These are phyloP conservation scores for Alternaria hordeiaustralica DNA, from an alignment of 2,329 filamentous ascomycete species.

Conservation along the genomic window DNA sequence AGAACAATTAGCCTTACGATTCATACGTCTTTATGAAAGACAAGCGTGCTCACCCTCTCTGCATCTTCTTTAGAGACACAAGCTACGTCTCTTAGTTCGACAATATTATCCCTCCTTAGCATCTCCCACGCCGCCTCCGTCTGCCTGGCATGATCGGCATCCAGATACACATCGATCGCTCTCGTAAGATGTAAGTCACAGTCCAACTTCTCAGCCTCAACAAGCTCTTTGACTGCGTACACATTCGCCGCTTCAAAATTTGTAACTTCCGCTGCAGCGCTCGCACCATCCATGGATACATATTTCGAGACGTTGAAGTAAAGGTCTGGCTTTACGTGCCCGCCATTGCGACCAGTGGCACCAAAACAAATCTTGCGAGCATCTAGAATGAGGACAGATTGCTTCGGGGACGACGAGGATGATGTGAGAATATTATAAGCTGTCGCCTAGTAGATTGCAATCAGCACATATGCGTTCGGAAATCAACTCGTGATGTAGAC, in stretches of 20 bases:
- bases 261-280: background rate
- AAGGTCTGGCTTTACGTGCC: conserved; percentile 49
- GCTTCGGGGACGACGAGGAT: background rate
- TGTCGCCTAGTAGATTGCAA: background rate
- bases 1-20: background rate
- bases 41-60: background rate
- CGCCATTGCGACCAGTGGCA: conserved; percentile 62
- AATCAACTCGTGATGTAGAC: background rate
- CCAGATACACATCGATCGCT: conserved; percentile 2
- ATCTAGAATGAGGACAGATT: conserved; percentile 47
- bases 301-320: conserved; percentile 6
- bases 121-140: background rate
- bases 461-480: background rate
- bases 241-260: background rate
- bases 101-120: background rate
- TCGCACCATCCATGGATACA: background rate
- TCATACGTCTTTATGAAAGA: background rate
- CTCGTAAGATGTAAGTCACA: background rate
- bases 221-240: background rate
- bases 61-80: background rate
- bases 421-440: background rate
- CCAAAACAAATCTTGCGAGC: conserved; percentile 58
- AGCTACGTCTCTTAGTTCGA: background rate
- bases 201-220: background rate
- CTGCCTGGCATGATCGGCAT: background rate